Base-by-base conservation (phyloP, 2,329 filamentous ascomycete genomes). In the Claviceps sp. region DNA sequence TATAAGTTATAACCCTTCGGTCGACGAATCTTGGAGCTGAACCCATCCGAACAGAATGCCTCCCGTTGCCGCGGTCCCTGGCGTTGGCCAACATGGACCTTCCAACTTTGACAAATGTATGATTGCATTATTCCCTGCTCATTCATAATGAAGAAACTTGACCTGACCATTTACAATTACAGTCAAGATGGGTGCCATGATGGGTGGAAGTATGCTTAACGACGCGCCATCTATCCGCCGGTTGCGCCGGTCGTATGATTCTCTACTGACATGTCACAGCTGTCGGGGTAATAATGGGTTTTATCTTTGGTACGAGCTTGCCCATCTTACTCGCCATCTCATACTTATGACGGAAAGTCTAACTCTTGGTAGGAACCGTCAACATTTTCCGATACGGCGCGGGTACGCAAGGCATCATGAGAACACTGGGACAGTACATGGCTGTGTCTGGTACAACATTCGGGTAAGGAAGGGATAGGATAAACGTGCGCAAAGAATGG, bases 371-470 rank as follows among this genome's bases (percentile, higher is more conserved):
- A 95, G 89, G 89, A 66, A 88, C 86, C 50, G 87, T 94, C 61
- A 95, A 91, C 65, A 95, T 98, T 64, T 90, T 98, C 66, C 82
- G 93, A 69, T 95, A 91, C 65, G 93, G 93, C 54, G 89, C 91
- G 50, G 93, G 93, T 22, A 82, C 89, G 8, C 94, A 95, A 62
- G 93, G 93, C 52, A 87, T 97, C 64, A 88, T 95, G 79, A 78
- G 93, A 62, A 96, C 90, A 37, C 72, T 98, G 48, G 91, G 93
- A 56, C 93, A 97, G 69, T 97, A 95, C 69, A 98, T 98, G 93
- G 72, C 88, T 38, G 90, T 88, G 45, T 97, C 91, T 26, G 90
- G 90, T 42, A 89, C 89, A 47, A 97, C 91, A 10, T 98, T 98
- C 68, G 93, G 91, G 91, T 95, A 80, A 26, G 48, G 22, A 26